A percentile compares a stretch with the other conserved stretches of the same genome.
phyloP scores from a whole-genome alignment of 306 rosid genomes.

The Pyrus pyrifolia region DNA sequence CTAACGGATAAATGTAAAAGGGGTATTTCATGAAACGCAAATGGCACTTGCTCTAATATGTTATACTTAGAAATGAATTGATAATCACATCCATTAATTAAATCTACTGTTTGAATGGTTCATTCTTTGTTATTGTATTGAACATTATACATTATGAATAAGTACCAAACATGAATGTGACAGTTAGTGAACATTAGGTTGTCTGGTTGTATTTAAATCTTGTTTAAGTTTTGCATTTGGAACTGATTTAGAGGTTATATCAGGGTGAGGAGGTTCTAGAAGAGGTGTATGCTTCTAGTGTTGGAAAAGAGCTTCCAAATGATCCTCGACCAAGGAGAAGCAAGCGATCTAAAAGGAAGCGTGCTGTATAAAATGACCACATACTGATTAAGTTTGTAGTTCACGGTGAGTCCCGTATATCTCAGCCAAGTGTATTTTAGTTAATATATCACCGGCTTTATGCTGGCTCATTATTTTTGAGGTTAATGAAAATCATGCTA shows the following conservation, averaged over 20 bases:
- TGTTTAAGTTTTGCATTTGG: background rate
- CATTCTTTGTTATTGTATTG: background rate
- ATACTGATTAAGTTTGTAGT: conserved; percentile 42
- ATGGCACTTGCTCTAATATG: background rate
- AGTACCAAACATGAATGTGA: background rate
- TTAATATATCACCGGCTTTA: conserved; percentile 36
- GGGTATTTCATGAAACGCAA: background rate
- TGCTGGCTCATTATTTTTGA: conserved; percentile 45
- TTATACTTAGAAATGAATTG: background rate
- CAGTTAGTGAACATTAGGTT: background rate
- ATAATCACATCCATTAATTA: background rate
- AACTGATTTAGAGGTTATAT: conserved; percentile 26
- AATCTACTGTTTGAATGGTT: background rate
- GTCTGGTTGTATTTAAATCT: background rate
- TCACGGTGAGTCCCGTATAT: conserved; percentile 62
- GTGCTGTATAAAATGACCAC: conserved; percentile 46
- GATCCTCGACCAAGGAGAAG: conserved; percentile 73
- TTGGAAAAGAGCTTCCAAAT: conserved; percentile 43
- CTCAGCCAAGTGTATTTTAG: conserved; percentile 36
- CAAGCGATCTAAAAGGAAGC: conserved; percentile 94
- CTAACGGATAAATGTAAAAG: background rate
- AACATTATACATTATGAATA: background rate
- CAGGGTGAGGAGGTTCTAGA: conserved; percentile 58
- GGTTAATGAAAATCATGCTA: conserved; percentile 26
- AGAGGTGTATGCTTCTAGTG: conserved; percentile 55